Conservation (phyloP, 2,329 filamentous ascomycete genomes). For the Microsporum audouinii region DNA sequence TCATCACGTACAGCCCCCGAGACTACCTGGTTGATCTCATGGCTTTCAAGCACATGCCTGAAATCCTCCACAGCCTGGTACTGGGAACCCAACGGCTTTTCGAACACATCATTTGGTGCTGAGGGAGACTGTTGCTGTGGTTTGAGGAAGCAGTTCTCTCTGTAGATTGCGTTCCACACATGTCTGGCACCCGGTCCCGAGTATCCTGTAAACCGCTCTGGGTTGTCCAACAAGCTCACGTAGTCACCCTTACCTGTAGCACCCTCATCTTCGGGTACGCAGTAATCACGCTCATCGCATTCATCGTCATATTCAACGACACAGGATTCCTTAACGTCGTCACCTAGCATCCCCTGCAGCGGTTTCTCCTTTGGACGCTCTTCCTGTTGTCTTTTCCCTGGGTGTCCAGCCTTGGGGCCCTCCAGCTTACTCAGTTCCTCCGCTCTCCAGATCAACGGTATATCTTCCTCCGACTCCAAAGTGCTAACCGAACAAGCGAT, state of each 20-base stretch:
- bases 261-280: slow-evolving; percentile 87
- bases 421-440: slow-evolving; percentile 86
- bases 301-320: slow-evolving; percentile 96
- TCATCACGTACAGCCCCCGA: slow-evolving; percentile 27
- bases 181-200: slow-evolving; percentile 71
- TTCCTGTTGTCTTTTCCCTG: slow-evolving; percentile 59
- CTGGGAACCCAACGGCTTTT: slow-evolving; percentile 24
- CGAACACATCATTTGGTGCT: slow-evolving; percentile 24
- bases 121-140: slow-evolving; percentile 22
- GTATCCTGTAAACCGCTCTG: slow-evolving; percentile 92
- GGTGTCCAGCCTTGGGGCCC: slow-evolving; percentile 82
- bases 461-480: slow-evolving; percentile 86
- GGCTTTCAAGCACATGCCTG: slow-evolving; percentile 45
- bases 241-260: slow-evolving; percentile 83
- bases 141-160: slow-evolving; percentile 84
- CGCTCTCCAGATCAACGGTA: slow-evolving; percentile 81
- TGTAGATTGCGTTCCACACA: slow-evolving; percentile 94
- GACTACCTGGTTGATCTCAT: slow-evolving; percentile 42
- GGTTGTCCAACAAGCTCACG: slow-evolving; percentile 84
- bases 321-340: slow-evolving; percentile 84
- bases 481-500: slow-evolving; percentile 93
- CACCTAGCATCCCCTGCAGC: slow-evolving; percentile 70
- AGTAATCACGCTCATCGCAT: slow-evolving; percentile 94
- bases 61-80: slow-evolving; percentile 50
- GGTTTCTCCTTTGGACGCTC: slow-evolving; percentile 59